Percentiles rank a stretch among this genome's conserved stretches.
phyloP scores from a whole-genome alignment of 2,329 filamentous ascomycete genomes.

The Calonectria ilicicola region DNA sequence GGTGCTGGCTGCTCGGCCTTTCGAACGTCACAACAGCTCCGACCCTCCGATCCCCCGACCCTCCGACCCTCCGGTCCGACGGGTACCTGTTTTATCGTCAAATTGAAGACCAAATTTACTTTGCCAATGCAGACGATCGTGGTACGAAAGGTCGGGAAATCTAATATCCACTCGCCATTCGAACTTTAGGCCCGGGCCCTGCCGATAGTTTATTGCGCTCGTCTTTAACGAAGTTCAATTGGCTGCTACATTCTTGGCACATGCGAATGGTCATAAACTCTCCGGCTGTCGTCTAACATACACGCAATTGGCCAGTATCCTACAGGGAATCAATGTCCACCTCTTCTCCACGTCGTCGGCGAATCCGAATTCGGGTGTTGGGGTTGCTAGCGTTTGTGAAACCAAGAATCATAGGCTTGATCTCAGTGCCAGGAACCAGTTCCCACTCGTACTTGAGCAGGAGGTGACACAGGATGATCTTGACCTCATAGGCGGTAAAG shows the following conservation, averaged over 20 bases:
- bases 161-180: background rate
- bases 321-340: background rate
- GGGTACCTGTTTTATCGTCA: background rate
- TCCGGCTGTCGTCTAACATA: background rate
- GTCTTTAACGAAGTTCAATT: background rate
- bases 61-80: too few species aligned
- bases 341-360: background rate
- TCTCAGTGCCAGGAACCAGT: background rate
- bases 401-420: background rate
- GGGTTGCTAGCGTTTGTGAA: background rate
- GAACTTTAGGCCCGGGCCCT: background rate
- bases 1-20: background rate
- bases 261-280: background rate
- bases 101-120: background rate
- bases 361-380: background rate
- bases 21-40: background rate
- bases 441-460: background rate
- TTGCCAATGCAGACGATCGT: background rate
- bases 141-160: background rate
- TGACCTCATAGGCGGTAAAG: background rate
- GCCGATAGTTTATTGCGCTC: background rate
- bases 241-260: background rate
- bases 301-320: background rate
- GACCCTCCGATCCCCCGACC: too few species aligned
- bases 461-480: background rate